These are phyloP conservation scores for Rubroboletus pulcherrimus DNA, from an alignment of 768 basidiomycete species.

Conservation along the genomic window DNA sequence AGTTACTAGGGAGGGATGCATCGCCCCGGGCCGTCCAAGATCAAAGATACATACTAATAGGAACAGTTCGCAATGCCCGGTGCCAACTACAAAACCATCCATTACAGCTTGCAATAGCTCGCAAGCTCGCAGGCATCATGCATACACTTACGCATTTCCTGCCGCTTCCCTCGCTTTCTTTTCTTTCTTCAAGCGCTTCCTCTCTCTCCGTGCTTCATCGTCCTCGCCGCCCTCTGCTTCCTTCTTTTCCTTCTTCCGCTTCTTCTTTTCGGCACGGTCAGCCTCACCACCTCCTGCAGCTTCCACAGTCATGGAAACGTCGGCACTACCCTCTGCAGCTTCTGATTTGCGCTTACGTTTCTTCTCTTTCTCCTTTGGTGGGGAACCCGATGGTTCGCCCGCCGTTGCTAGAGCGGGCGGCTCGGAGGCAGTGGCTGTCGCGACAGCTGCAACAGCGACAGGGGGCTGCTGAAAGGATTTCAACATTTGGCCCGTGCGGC, in stretches of 20 bases:
- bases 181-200: conserved; percentile 66
- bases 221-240: conserved; percentile 43
- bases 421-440: conserved; percentile 21
- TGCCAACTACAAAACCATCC: not conserved
- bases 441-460: conserved; percentile 28
- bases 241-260: conserved; percentile 61
- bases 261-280: conserved; percentile 54
- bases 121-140: not conserved
- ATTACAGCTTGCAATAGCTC: not conserved
- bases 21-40: conserved; percentile 1
- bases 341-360: conserved; percentile 84
- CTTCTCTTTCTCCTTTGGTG: conserved; percentile 63
- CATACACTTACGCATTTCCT: conserved; percentile 18
- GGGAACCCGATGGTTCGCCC: conserved; percentile 32
- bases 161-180: conserved; percentile 52
- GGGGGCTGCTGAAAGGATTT: conserved; percentile 36
- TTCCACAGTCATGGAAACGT: conserved; percentile 39
- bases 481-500: not conserved
- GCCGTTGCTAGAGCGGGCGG: conserved; percentile 29
- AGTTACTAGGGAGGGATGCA: not conserved
- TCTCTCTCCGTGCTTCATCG: conserved; percentile 58
- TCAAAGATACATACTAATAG: not conserved
- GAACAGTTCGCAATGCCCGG: not conserved
- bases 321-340: conserved; percentile 39
- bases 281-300: conserved; percentile 38